phyloP scores from a whole-genome alignment of 1,284 basidiomycete genomes.

The Vanrija sp. region DNA sequence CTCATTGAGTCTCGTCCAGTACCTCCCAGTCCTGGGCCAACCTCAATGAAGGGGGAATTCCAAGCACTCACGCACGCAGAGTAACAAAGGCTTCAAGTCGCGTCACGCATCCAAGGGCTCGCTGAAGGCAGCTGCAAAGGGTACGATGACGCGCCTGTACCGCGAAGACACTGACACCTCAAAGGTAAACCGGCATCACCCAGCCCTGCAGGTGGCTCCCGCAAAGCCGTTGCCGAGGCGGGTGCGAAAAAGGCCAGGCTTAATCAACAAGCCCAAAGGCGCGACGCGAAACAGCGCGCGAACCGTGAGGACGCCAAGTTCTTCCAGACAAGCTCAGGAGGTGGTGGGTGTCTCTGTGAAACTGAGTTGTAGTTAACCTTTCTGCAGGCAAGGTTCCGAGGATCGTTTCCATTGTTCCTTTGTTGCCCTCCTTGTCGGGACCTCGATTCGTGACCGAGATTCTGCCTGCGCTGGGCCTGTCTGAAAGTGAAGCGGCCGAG shows the following conservation, averaged over 20 bases:
- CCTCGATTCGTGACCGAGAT: conserved; percentile 69
- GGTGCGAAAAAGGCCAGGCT: conserved; percentile 41
- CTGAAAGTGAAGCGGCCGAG: conserved; percentile 51
- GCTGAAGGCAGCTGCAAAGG: conserved; percentile 76
- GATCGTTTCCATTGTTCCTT: conserved; percentile 50
- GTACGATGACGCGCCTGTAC: conserved; percentile 47
- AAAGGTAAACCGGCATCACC: conserved; percentile 62
- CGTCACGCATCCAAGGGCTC: conserved; percentile 78
- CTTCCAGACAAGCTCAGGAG: conserved; percentile 48
- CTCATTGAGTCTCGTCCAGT: not conserved
- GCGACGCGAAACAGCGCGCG: conserved; percentile 63
- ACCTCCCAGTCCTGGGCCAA: too few species aligned
- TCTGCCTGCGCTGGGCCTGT: conserved; percentile 62
- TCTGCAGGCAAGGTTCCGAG: conserved; percentile 46
- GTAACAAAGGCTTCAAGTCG: conserved; percentile 86
- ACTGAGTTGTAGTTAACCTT: not conserved
- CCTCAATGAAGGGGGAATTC: not conserved
- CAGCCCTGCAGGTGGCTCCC: conserved; percentile 17
- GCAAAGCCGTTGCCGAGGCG: conserved; percentile 22
- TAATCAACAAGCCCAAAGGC: conserved; percentile 42
- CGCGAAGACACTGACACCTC: not conserved
- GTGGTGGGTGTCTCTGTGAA: conserved; percentile 24
- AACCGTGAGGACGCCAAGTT: conserved; percentile 53
- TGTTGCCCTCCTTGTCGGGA: conserved; percentile 53
- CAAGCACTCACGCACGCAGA: conserved; percentile 49